Evolutionary conservation across 257 asterid genomes (phyloP).

Genomic region (Scutellaria galericulata): DNA sequence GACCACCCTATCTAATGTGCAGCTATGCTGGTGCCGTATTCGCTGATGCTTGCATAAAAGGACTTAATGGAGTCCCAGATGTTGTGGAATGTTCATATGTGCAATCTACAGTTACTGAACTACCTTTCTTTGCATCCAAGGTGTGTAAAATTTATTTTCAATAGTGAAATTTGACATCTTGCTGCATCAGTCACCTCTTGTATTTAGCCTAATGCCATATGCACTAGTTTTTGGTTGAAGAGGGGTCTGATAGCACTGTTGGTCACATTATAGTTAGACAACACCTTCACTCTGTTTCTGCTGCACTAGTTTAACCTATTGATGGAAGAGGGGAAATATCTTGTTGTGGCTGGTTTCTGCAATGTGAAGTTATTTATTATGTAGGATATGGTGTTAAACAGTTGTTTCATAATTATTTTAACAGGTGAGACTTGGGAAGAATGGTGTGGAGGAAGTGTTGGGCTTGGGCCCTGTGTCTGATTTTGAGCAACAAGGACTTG

Average conservation of each 20-base stretch:
- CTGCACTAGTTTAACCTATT: too few relatives aligned
- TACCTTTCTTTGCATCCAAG: constrained; percentile 87
- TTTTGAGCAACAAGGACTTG: constrained; percentile 73
- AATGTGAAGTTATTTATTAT: too few relatives aligned
- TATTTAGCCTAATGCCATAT: neutral
- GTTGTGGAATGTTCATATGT: constrained; percentile 78
- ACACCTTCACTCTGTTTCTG: too few relatives aligned
- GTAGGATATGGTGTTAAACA: too few relatives aligned
- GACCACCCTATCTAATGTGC: constrained; percentile 32
- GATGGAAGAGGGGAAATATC: too few relatives aligned
- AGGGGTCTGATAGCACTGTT: neutral
- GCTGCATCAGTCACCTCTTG: neutral
- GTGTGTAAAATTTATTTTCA: constrained; percentile 26
- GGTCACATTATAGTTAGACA: neutral
- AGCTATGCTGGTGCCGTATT: constrained; percentile 93
- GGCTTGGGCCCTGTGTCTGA: constrained; percentile 68
- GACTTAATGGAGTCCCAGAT: constrained; percentile 89
- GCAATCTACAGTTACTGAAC: constrained; percentile 72
- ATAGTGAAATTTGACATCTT: neutral
- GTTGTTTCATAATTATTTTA: constrained; percentile 10
- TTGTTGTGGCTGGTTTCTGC: too few relatives aligned
- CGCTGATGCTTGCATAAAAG: constrained; percentile 93
- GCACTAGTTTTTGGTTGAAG: neutral
- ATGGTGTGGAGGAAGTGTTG: constrained; percentile 78
- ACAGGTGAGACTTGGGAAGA: constrained; percentile 81